phyloP scores from a whole-genome alignment of 2,329 filamentous ascomycete species.

The Aspergillus floridensis region DNA sequence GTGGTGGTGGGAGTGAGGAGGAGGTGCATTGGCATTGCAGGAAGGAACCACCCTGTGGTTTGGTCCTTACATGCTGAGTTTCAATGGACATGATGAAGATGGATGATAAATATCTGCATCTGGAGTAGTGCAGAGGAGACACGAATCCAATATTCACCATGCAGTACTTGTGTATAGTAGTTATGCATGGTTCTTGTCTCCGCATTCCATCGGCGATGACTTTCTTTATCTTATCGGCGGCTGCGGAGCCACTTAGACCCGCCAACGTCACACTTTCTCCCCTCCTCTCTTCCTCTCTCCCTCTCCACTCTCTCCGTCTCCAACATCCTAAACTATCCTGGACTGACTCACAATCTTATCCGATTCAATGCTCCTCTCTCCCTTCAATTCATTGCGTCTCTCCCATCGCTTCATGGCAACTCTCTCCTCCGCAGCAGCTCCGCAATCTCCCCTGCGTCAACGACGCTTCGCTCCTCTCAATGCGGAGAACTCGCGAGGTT shows the following conservation, averaged over 20 bases:
- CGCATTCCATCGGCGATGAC: not conserved
- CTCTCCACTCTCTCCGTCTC: not conserved
- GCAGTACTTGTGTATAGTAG: no score
- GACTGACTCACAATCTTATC: not conserved
- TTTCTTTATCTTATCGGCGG: conserved; percentile 3
- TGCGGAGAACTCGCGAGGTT: conserved; percentile 27
- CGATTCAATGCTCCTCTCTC: not conserved
- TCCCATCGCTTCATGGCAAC: conserved; percentile 22
- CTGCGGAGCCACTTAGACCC: not conserved
- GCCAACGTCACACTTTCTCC: not conserved
- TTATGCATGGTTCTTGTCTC: not conserved
- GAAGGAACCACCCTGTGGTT: not conserved
- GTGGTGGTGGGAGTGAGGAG: not conserved
- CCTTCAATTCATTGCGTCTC: not conserved
- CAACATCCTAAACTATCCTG: not conserved
- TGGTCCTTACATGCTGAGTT: not conserved
- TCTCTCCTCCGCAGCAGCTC: not conserved
- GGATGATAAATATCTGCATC: no score
- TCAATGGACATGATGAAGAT: not conserved
- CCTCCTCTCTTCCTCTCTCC: not conserved
- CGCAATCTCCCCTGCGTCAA: conserved; percentile 25
- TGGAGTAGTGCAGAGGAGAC: no score
- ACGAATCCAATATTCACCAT: no score
- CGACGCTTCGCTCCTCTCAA: conserved; percentile 53
- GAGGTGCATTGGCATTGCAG: not conserved